Conservation (phyloP, 176 grass and related monocot genomes). For the Raddia distichophylla region DNA sequence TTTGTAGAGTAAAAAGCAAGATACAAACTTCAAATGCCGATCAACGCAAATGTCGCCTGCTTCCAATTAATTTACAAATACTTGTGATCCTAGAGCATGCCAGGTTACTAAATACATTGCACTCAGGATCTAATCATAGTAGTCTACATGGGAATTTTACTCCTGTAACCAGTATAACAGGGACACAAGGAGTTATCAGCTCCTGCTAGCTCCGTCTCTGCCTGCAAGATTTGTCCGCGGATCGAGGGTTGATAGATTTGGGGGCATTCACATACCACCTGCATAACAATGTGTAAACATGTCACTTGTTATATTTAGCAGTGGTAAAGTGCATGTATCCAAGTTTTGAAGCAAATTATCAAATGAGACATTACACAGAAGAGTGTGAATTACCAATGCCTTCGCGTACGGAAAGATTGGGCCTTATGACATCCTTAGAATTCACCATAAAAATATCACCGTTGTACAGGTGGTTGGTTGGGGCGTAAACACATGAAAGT, state of each 20-base stretch:
- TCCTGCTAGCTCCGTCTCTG: conserved; percentile 60
- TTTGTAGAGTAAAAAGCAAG: conserved; percentile 38
- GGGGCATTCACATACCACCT: conserved; percentile 99
- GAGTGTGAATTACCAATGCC: conserved; percentile 70
- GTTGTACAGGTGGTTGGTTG: conserved; percentile 97
- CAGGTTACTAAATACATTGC: neutral
- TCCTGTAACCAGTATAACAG: conserved; percentile 20
- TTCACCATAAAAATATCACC: conserved; percentile 97
- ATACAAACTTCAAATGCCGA: conserved; percentile 24
- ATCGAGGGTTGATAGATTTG: conserved; percentile 80
- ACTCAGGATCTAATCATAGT: conserved; percentile 37
- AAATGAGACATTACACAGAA: neutral
- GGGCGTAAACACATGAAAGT: conserved; percentile 90
- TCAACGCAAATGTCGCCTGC: conserved; percentile 35
- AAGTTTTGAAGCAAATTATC: conserved; percentile 29
- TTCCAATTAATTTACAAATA: conserved; percentile 52
- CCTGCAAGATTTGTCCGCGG: conserved; percentile 57
- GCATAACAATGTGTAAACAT: conserved; percentile 22
- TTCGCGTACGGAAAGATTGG: conserved; percentile 94
- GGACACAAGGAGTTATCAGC: conserved; percentile 41
- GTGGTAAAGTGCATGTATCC: neutral
- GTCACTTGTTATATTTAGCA: neutral
- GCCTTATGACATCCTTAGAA: conserved; percentile 89
- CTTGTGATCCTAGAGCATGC: conserved; percentile 10
- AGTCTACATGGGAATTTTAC: conserved; percentile 25